phyloP scores from a whole-genome alignment of 495 filamentous ascomycete species.

The Hypoxylon rickii region DNA sequence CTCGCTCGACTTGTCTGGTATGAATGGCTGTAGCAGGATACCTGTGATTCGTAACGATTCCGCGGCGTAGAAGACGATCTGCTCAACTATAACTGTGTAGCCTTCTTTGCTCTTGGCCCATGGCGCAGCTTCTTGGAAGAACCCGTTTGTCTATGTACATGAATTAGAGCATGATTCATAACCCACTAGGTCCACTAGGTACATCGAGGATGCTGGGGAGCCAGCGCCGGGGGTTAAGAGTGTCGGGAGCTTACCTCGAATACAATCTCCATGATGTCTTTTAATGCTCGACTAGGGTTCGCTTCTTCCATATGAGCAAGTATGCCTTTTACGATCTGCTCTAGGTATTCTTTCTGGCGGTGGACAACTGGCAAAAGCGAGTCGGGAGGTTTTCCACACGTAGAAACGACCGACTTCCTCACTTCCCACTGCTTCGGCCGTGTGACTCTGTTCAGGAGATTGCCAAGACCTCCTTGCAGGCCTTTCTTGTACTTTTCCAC shows the following conservation, averaged over 20 bases:
- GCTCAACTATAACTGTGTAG: slow-evolving; percentile 26
- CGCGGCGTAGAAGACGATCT: slow-evolving; percentile 67
- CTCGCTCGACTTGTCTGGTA: slow-evolving; percentile 76
- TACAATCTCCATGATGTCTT: slow-evolving; percentile 66
- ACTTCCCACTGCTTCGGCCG: slow-evolving; percentile 71
- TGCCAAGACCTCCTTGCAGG: slow-evolving; percentile 76
- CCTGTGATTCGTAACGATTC: slow-evolving; percentile 81
- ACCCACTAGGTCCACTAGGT: no score
- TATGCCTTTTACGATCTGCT: slow-evolving; percentile 38
- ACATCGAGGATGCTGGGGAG: no score
- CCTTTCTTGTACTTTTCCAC: slow-evolving; percentile 76
- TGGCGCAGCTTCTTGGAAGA: slow-evolving; percentile 55
- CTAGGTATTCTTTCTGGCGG: slow-evolving; percentile 1
- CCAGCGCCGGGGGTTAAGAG: neutral
- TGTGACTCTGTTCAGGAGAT: slow-evolving; percentile 71
- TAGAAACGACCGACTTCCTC: slow-evolving; percentile 54
- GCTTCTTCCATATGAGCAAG: slow-evolving; percentile 64
- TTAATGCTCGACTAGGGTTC: slow-evolving; percentile 67
- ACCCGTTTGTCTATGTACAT: slow-evolving; percentile 72
- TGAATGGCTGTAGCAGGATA: slow-evolving; percentile 88
- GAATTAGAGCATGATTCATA: no score
- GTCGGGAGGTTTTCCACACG: slow-evolving; percentile 8
- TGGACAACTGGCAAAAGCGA: neutral
- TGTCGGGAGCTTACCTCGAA: slow-evolving; percentile 48
- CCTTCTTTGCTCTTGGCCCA: slow-evolving; percentile 38